Base-by-base conservation (phyloP, 2,329 filamentous ascomycete species). In the Grosmannia clavigera region DNA sequence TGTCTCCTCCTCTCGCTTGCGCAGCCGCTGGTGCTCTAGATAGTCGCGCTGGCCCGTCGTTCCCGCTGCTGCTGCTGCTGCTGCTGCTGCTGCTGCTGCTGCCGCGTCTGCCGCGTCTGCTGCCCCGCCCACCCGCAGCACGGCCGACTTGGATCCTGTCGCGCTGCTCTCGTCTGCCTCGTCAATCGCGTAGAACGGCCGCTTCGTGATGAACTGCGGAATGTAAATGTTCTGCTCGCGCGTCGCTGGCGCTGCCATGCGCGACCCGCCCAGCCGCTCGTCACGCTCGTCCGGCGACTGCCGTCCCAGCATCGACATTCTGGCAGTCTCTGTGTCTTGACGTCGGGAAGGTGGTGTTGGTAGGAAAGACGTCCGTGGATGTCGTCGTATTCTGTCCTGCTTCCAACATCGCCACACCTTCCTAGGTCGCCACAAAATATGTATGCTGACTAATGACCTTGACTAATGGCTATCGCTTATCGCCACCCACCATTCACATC, bases 221-320 rank as follows among this genome's bases (percentile, higher is more conserved):
- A 99, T 99, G 79, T 99, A 99, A 72, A 96, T 86, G 80, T 99
- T 99, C 74, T 94, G 90, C 73, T 95, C 91, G 72, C 95, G 95
- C 60, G 59, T 59, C 48, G 63, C 57, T 12, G 63, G 59, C 29
- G 64, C 59, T 55, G 52, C 52, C 27, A 57, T 59, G 29, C 64
- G 63, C 56, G 64, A 65, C 43, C 64, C 64, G 40, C 64, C 64
- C 52, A 65, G 63, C 16, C 56, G 55, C 51, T 64, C 64, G 48
- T 65, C 64, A 51, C 64, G 64, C 63, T 58, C 60, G 53, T 65
- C 64, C 38, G 64, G 64, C 64, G 64, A 65, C 61, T 65, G 57
- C 46, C 64, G 63, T 14, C 64, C 64, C 16, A 65, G 64, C 55
- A 65, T 58, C 35, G 64, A 65, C 64, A 65, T 65, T 27, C 14